Evolutionary conservation across 1,284 basidiomycete genomes (phyloP).

Genomic region (Pascua guehoae): DNA sequence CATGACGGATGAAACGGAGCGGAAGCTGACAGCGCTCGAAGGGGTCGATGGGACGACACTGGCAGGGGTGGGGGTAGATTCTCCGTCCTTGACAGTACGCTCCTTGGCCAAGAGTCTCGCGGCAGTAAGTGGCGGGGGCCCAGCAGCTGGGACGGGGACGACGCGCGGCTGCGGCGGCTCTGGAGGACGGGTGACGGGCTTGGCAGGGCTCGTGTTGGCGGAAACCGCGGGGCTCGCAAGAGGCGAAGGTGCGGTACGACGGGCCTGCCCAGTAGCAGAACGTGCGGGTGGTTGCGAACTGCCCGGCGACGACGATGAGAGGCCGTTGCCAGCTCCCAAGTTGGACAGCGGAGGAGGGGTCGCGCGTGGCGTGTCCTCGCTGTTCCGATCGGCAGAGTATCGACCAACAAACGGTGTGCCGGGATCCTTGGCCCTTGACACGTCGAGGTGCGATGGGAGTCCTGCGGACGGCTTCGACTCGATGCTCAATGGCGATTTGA

Average conservation of each 20-base stretch:
- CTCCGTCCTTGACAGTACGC: neutral
- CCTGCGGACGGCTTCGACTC: neutral
- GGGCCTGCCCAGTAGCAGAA: slow-evolving; percentile 7
- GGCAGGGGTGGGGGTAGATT: too few relatives aligned
- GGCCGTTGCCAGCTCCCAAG: slow-evolving; percentile 6
- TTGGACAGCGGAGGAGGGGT: neutral
- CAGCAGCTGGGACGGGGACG: too few relatives aligned
- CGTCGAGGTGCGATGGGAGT: too few relatives aligned
- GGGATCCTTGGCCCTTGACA: too few relatives aligned
- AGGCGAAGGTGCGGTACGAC: slow-evolving; percentile 20
- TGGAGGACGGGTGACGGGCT: neutral
- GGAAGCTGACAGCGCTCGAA: neutral
- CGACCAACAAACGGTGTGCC: neutral
- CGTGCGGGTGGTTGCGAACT: slow-evolving; percentile 8
- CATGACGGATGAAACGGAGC: slow-evolving; percentile 5
- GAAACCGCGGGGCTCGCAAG: slow-evolving; percentile 19
- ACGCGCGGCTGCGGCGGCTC: neutral
- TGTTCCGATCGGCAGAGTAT: too few relatives aligned
- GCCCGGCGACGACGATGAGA: neutral
- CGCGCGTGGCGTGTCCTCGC: neutral
- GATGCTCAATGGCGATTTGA: neutral
- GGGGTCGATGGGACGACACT: too few relatives aligned
- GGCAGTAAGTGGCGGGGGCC: too few relatives aligned
- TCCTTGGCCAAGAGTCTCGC: too few relatives aligned
- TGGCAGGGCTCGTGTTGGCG: neutral